Base-by-base conservation (phyloP, 345 rosid genomes). In the Salix arbutifolia region DNA sequence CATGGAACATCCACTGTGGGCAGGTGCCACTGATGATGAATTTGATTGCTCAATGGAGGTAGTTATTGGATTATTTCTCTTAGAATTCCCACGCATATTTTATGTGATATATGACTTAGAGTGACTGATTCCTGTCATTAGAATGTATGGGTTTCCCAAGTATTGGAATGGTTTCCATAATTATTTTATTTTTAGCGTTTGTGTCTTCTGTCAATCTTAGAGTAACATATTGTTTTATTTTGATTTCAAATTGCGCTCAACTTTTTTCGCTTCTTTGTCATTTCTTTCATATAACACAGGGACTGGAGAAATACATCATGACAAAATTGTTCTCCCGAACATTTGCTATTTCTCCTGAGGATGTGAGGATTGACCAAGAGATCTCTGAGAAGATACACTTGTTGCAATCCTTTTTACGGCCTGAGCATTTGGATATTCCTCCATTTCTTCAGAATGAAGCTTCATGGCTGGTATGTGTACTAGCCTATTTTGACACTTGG, bases 391-490 rank as follows among this genome's bases (percentile, higher is more conserved):
- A 85, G 83, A 86, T 88, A 69, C 68, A 79, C 69, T 72, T 86
- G 73, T 75, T 89, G 79, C 88, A 81, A 80, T 85, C 85, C 52
- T 89, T 90, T 75, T 79, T 89, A 85, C 84, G 72, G 83, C 88
- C 93, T 62, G 83, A 87, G 80, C 91, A 84, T 85, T 84, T 90
- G 80, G 89, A 89, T 82, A 88, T 86, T 77, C 89, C 89, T 0
- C 61, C 74, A 33, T 81, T 83, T 71, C 86, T 88, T 73, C 88
- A 79, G 70, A 85, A 86, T 76, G 88, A 87, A 87, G 80, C 87
- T 77, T 87, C 90, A 30, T 88, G 87, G 89, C 86, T 90, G 90
- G 96, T 90, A 90, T 75, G 77, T 44, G 17, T 68, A 44, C 71
- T 83, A 19, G 67, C 46, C 72, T 70, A 58, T 10, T 37, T 42